Conservation (phyloP, 2,329 filamentous ascomycete species). For the Fusarium torulosum region DNA sequence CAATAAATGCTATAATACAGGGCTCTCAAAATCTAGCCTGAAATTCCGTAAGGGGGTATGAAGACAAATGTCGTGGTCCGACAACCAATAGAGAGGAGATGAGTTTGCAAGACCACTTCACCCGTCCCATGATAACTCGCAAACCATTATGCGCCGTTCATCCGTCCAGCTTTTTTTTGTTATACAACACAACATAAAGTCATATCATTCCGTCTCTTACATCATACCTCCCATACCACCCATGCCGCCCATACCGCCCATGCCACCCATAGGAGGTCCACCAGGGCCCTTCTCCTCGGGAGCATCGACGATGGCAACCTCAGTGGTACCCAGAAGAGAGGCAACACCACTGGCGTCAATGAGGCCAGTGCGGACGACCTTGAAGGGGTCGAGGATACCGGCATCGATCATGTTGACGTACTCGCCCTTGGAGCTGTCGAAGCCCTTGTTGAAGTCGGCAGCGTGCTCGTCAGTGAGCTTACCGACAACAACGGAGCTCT, state of each 20-base stretch:
- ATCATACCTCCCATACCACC: constrained; percentile 70
- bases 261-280: constrained; percentile 71
- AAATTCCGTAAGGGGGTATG: constrained; percentile 49
- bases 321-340: constrained; percentile 95
- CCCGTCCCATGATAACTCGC: constrained; percentile 59
- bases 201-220: constrained; percentile 57
- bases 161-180: constrained; percentile 47
- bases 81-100: constrained; percentile 53
- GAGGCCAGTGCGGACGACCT: constrained; percentile 97
- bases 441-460: constrained; percentile 96
- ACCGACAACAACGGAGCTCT: constrained; percentile 95
- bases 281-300: constrained; percentile 87
- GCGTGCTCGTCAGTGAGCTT: constrained; percentile 97
- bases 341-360: constrained; percentile 96
- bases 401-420: constrained; percentile 98
- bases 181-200: constrained; percentile 48
- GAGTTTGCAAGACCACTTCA: constrained; percentile 52
- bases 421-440: constrained; percentile 95
- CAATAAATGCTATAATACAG: constrained; percentile 54
- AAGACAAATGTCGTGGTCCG: constrained; percentile 47
- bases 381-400: constrained; percentile 98
- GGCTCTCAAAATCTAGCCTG: constrained; percentile 47
- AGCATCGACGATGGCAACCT: constrained; percentile 97
- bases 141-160: constrained; percentile 62
- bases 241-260: constrained; percentile 74